These are phyloP conservation scores for Selaginella moellendorffii DNA, from an alignment of 75 land plant species.

Conservation along the genomic window DNA sequence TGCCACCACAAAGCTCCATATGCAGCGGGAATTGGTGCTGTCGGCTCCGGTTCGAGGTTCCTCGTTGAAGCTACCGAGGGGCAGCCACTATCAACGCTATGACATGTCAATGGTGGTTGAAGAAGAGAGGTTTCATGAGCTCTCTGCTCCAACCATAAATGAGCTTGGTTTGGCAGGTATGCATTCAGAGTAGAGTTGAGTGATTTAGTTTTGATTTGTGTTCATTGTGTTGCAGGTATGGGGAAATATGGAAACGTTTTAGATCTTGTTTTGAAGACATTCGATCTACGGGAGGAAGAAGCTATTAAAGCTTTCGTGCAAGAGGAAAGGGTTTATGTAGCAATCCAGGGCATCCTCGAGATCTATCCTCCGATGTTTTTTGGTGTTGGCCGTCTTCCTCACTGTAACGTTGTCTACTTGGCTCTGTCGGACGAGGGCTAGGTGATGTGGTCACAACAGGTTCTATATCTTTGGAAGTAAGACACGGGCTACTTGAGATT, in stretches of 20 bases:
- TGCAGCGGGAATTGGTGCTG: not conserved
- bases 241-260: constrained; percentile 12
- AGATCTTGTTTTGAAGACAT: constrained; percentile 1
- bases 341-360: not conserved
- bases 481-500: not conserved
- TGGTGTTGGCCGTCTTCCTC: constrained; percentile 8
- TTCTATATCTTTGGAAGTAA: not conserved
- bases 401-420: constrained; percentile 5
- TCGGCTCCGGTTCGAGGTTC: not conserved
- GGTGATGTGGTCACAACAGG: not conserved
- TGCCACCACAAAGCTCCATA: not conserved
- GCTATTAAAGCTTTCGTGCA: constrained; percentile 1
- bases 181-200: not conserved
- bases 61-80: not conserved
- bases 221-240: constrained; percentile 1
- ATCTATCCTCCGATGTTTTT: not conserved
- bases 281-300: not conserved
- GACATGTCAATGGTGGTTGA: too few species aligned
- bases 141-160: too few species aligned
- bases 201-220: not conserved
- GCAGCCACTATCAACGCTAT: not conserved
- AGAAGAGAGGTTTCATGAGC: too few species aligned
- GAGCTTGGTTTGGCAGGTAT: not conserved
- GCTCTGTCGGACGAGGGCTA: constrained; percentile 6
- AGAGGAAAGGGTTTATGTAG: not conserved